Evolutionary conservation across 495 filamentous ascomycete species (phyloP), one percentile per base, ranked within the genome.

Genomic region (Durotheca rogersii): DNA sequence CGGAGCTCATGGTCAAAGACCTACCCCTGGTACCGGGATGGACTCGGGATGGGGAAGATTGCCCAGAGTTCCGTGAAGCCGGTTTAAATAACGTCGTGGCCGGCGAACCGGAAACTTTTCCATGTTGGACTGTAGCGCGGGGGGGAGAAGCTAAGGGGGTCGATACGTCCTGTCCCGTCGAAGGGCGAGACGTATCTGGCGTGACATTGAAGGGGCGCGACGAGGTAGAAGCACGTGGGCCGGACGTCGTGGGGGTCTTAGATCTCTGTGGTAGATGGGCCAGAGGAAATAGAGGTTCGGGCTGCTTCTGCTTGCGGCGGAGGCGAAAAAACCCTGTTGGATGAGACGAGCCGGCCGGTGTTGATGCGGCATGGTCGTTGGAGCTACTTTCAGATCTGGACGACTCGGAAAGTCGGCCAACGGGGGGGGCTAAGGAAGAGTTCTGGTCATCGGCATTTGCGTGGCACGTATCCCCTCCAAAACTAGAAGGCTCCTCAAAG

Each of bases 1-100:
- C 66, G 51, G 92, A 96, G 55, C 85, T 89, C 72, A 96, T 78
- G 1, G 93, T 96, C 6, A 89, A 92, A n/a, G 92, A 95, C 42
- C 92, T 78, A 39, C 85, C 85, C 47, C 89, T 78, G 29, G 74
- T 71, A 21, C 75, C 74, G 0, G 83, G 62, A 40, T 74, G 72
- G 20, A 71, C 57, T 36, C 82, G 76, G 2, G 71, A 77, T 15
- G 87, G 87, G n/a, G 86, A 87, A 1, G 90, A 93, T 25, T 77
- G 80, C 6, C 77, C 75, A 3, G 91, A 95, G 21, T 78, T 80
- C 21, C 77, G 73, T 11, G 89, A 94, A 17, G 59, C 75, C 64
- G 56, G 83, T 72, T 49, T 84, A 80, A 75, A 88, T 68, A 81
- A 54, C 1, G 75, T 72, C 2, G 70, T 70, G 76, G 83, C 59